A percentile compares a stretch with the other conserved stretches of the same genome.
Evolutionary conservation across 108 stramenopile genomes (phyloP).

Genomic region (Fistulifera solaris): DNA sequence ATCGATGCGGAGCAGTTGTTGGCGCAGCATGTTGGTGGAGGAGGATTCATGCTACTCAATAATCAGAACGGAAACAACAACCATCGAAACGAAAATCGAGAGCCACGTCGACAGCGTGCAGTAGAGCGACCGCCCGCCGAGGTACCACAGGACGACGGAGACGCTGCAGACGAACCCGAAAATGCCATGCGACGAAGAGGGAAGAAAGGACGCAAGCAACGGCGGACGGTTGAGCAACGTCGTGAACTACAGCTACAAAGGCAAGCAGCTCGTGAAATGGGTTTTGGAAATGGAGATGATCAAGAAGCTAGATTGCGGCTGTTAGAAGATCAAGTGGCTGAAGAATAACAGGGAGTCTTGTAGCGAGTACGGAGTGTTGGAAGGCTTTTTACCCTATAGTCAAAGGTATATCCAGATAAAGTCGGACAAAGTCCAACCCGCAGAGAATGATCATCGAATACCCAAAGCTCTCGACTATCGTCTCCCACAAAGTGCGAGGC

Average conservation of each 20-base stretch:
- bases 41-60: conserved; percentile 8
- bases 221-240: conserved; percentile 48
- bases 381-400: conserved; percentile 38
- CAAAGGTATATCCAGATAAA: conserved; percentile 77
- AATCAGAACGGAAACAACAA: conserved; percentile 3
- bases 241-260: conserved; percentile 62
- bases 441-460: conserved; percentile 92
- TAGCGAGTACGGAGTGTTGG: no score
- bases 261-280: conserved; percentile 65
- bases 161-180: conserved; percentile 21
- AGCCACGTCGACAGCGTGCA: conserved; percentile 9
- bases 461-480: conserved; percentile 70
- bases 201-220: conserved; percentile 33
- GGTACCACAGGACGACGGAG: conserved; percentile 10
- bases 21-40: conserved; percentile 65
- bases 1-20: conserved; percentile 67
- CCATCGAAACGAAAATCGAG: neutral
- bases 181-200: neutral
- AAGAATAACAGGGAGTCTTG: no score
- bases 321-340: conserved; percentile 2
- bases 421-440: conserved; percentile 84
- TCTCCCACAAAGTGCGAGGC: conserved; percentile 45
- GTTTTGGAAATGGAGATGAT: conserved; percentile 28
- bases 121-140: conserved; percentile 2
- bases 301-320: neutral